A percentile compares a stretch with the other conserved stretches of the same genome.
These are phyloP conservation scores for Colletotrichum euphorbiae DNA, from an alignment of 2,329 filamentous ascomycete species.

Conservation along the genomic window DNA sequence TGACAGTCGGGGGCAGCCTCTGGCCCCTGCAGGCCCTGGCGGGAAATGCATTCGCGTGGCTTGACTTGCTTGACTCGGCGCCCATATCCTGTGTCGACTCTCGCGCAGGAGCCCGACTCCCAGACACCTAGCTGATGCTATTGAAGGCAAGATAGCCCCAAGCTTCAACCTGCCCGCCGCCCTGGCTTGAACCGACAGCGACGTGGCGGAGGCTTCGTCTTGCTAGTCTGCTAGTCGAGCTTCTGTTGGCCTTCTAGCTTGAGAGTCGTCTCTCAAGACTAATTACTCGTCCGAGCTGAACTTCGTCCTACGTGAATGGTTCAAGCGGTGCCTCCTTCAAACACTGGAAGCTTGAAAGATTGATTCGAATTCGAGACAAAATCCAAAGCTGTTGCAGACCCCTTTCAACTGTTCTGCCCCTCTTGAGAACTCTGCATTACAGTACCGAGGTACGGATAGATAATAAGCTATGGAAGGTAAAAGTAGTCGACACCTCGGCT, in stretches of 20 bases:
- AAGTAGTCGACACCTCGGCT: neutral
- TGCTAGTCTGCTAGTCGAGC: neutral
- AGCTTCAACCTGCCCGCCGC: no score
- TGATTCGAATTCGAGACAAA: neutral
- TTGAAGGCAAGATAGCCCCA: no score
- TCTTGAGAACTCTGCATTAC: neutral
- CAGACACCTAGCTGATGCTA: no score
- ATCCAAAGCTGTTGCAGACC: neutral
- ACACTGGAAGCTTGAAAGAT: neutral
- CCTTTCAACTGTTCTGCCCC: neutral
- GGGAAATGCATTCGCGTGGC: neutral
- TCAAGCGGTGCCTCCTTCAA: constrained; percentile 1
- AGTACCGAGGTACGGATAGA: neutral
- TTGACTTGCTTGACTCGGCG: constrained; percentile 10
- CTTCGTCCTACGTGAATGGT: neutral
- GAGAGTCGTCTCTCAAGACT: neutral
- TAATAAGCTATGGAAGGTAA: neutral
- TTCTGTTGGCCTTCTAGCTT: constrained; percentile 1
- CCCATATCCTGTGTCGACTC: neutral
- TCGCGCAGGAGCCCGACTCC: no score
- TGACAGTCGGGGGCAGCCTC: neutral
- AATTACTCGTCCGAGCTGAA: no score
- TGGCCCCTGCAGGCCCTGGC: neutral
- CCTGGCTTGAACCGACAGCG: no score
- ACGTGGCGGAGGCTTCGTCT: no score